phyloP scores from a whole-genome alignment of 306 rosid species.

The Begonia loranthoides region DNA sequence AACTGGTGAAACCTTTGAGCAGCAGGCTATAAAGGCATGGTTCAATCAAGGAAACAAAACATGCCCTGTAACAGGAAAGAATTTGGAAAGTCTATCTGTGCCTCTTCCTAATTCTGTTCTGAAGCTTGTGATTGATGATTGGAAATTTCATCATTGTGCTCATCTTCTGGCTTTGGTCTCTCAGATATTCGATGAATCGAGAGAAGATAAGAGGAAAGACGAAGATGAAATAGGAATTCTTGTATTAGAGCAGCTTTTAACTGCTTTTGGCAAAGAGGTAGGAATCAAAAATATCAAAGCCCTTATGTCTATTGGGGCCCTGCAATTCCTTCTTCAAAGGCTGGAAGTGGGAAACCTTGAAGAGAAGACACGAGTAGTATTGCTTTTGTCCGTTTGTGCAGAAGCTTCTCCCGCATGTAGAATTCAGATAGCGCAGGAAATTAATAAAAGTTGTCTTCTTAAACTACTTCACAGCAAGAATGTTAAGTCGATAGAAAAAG shows the following conservation, averaged over 20 bases:
- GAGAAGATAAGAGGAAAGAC: slow-evolving; percentile 14
- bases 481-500: slow-evolving; percentile 27
- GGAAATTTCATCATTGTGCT: slow-evolving; percentile 46
- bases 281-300: slow-evolving; percentile 35
- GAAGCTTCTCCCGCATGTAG: slow-evolving; percentile 41
- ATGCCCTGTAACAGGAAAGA: slow-evolving; percentile 63
- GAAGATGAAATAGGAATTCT: slow-evolving; percentile 26
- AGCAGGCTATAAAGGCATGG: slow-evolving; percentile 55
- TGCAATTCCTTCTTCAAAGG: slow-evolving; percentile 40
- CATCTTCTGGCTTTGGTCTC: slow-evolving; percentile 38
- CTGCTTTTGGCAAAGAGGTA: slow-evolving; percentile 32
- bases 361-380: slow-evolving; percentile 33
- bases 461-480: slow-evolving; percentile 50
- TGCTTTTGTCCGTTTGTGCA: slow-evolving; percentile 34
- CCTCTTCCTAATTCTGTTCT: slow-evolving; percentile 55
- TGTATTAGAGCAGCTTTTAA: slow-evolving; percentile 36
- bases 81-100: slow-evolving; percentile 31
- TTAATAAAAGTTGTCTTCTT: slow-evolving; percentile 38
- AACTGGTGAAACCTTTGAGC: slow-evolving; percentile 74
- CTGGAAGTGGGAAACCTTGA: slow-evolving; percentile 44
- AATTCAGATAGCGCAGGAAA: slow-evolving; percentile 32
- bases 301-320: slow-evolving; percentile 36
- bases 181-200: slow-evolving; percentile 17
- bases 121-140: slow-evolving; percentile 49
- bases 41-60: slow-evolving; percentile 57